These are phyloP conservation scores for Fraxinus greggii DNA, from an alignment of 305 asterid genomes.

Conservation along the genomic window DNA sequence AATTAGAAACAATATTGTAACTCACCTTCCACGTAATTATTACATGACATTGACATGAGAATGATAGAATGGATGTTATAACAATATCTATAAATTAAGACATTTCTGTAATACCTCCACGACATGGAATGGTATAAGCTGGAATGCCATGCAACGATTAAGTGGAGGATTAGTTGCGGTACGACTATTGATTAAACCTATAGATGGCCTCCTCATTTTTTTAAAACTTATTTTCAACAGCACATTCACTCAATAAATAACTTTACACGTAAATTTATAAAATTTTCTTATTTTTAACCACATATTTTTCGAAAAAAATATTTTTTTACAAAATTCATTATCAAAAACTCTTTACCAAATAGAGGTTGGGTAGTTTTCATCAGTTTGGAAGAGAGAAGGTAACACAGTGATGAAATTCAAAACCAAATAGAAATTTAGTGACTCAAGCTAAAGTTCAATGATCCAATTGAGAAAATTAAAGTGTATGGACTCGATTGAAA, in stretches of 20 bases:
- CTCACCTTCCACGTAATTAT: background rate
- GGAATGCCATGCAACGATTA: background rate
- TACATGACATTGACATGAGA: background rate
- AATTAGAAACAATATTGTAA: background rate
- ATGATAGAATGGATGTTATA: too few relatives aligned
- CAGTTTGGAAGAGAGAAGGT: background rate
- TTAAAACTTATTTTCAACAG: too few relatives aligned
- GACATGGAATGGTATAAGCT: background rate
- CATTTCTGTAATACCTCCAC: background rate
- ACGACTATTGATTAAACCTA: too few relatives aligned
- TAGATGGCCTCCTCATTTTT: background rate
- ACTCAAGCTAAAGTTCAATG: background rate
- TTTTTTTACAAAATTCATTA: background rate
- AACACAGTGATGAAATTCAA: background rate
- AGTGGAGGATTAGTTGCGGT: background rate
- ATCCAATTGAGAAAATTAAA: too few relatives aligned
- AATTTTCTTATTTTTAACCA: too few relatives aligned
- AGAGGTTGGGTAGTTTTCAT: background rate
- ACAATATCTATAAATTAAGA: background rate
- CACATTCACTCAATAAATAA: too few relatives aligned
- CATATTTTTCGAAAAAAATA: background rate
- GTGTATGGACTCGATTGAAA: background rate
- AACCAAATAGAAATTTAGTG: background rate
- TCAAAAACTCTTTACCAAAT: background rate
- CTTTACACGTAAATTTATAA: background rate